Conservation (phyloP, 768 basidiomycete genomes). For the Leccinum variicolor region DNA sequence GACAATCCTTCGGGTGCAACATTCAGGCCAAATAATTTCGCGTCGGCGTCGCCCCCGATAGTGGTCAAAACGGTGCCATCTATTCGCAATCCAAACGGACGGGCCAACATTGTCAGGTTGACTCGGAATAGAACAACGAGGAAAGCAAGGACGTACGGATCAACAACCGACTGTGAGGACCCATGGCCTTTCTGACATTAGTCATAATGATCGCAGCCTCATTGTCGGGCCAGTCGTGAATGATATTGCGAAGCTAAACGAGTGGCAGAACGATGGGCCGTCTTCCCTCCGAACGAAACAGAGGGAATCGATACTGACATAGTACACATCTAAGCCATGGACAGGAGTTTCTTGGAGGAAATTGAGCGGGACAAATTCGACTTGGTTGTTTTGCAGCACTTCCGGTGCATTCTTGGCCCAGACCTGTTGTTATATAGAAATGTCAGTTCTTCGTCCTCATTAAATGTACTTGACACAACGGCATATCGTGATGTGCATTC, state of each 20-base stretch:
- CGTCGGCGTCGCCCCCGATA: constrained; percentile 5
- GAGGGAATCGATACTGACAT: background rate
- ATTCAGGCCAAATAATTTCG: constrained; percentile 9
- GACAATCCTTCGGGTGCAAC: constrained; percentile 43
- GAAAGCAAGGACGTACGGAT: constrained; percentile 25
- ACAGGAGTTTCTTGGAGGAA: background rate
- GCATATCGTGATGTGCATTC: background rate
- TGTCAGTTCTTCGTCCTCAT: background rate
- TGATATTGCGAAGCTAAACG: constrained; percentile 24
- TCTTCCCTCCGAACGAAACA: background rate
- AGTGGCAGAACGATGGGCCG: background rate
- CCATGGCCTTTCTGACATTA: constrained; percentile 30
- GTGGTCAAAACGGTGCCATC: constrained; percentile 20
- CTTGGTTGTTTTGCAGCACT: constrained; percentile 13
- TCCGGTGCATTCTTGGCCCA: background rate
- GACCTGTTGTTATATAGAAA: background rate
- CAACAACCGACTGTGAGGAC: constrained; percentile 27
- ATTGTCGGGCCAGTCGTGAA: constrained; percentile 36
- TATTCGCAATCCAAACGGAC: background rate
- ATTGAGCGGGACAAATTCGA: background rate
- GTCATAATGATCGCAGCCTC: constrained; percentile 30
- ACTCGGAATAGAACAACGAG: background rate
- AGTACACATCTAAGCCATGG: background rate
- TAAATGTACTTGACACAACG: background rate
- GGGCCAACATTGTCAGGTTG: no score